phyloP scores from a whole-genome alignment of 2,329 filamentous ascomycete genomes.

The Sporothrix inflata region DNA sequence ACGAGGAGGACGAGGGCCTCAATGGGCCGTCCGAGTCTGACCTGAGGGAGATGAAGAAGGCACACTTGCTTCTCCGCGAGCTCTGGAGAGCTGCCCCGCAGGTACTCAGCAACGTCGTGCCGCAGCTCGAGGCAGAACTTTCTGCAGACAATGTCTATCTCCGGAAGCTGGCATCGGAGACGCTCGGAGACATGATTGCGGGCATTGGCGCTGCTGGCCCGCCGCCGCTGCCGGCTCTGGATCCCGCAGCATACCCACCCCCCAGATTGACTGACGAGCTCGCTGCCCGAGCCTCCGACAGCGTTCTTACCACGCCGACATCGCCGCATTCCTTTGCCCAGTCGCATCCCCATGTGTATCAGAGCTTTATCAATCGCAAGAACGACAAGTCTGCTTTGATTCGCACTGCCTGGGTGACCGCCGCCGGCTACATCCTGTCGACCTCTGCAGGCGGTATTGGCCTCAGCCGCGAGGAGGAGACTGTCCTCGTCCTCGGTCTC shows the following conservation, averaged over 20 bases:
- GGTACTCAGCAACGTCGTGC: constrained; percentile 89
- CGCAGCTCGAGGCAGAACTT: constrained; percentile 89
- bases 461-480: constrained; percentile 80
- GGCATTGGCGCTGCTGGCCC: constrained; percentile 91
- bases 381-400: constrained; percentile 86
- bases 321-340: constrained; percentile 90
- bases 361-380: constrained; percentile 80
- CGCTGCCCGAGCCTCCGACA: constrained; percentile 53
- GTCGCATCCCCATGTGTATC: constrained; percentile 75
- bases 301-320: constrained; percentile 77
- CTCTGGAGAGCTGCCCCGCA: constrained; percentile 90
- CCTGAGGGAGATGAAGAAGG: constrained; percentile 83
- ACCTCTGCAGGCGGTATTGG: constrained; percentile 91
- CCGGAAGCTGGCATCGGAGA: constrained; percentile 86
- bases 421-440: constrained; percentile 81
- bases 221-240: constrained; percentile 70
- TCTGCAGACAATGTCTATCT: constrained; percentile 87
- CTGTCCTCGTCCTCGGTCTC: constrained; percentile 71
- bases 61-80: constrained; percentile 85
- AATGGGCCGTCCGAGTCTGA: constrained; percentile 78
- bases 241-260: constrained; percentile 84
- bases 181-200: constrained; percentile 90
- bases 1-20: constrained; percentile 62
- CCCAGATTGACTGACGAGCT: constrained; percentile 65
- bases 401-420: constrained; percentile 82